Base-by-base conservation (phyloP, 352 stramenopile species). In the Pythium scleroteichum region DNA sequence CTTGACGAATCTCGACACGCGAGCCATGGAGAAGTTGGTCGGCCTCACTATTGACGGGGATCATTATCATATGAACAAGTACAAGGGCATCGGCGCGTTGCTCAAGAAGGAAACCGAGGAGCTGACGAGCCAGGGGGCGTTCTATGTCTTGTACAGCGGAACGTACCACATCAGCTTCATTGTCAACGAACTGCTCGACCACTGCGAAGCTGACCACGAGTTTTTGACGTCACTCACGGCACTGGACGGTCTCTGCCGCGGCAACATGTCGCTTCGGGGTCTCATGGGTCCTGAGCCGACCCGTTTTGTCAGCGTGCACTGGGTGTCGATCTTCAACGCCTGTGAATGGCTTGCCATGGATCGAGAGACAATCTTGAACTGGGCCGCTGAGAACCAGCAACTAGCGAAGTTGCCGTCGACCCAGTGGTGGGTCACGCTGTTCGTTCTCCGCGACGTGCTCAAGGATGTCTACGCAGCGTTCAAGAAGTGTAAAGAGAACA, bases 1-100 rank as follows among this genome's bases (percentile, higher is more conserved):
- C n/a, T 54, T 84, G n/a, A 68, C 53, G 4, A 58, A 59, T 2
- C 40, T 81, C 2, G 75, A 84, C 45, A 32, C 67, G 2, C 70
- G 64, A 1, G 72, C 70, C 0, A 27, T 81, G 20, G 67, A 80
- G 32, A 84, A 79, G 48, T 32, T 84, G n/a, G 55, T 84, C 14
- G 75, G 75, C 27, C 51, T 84, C 33, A 78, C 70, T 5, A 52
- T 84, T 12, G 75, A 84, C 12, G 75, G 75, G n/a, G 75, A 84
- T 35, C 69, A 71, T 54, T 75, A 68, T 42, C 72, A 84, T 52
- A 79, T 80, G 69, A 49, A 65, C 24, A 62, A 62, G 50, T 80
- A 72, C 59, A 63, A 69, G 29, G 40, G 54, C 17, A 53, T 84
- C 17, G 72, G 55, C 16, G 20, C 19, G 12, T 67, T 65, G 55